These are phyloP conservation scores for Pseudozyma tsukubaensis DNA, from an alignment of 1,284 basidiomycete species.

Conservation along the genomic window DNA sequence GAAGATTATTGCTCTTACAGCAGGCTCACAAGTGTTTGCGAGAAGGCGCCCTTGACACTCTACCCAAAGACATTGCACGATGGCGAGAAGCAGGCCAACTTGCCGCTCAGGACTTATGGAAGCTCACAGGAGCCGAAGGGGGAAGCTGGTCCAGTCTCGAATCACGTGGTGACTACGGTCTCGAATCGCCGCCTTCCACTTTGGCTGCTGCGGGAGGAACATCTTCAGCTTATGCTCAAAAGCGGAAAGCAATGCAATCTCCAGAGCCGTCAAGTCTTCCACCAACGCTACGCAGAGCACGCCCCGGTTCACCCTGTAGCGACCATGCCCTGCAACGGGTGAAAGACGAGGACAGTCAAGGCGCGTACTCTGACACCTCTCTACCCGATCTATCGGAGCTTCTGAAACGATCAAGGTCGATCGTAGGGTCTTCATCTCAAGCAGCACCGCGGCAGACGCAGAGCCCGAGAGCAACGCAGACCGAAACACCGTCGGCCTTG, in stretches of 20 bases:
- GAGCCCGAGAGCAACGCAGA: background rate
- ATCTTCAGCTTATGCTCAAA: constrained; percentile 2
- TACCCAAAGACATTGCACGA: constrained; percentile 31
- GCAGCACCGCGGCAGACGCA: constrained; percentile 6
- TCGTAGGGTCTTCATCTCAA: constrained; percentile 3
- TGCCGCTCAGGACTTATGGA: constrained; percentile 48
- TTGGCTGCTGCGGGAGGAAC: background rate
- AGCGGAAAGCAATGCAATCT: constrained; percentile 11
- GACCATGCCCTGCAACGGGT: constrained; percentile 4
- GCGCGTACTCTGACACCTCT: constrained; percentile 21
- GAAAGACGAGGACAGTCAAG: constrained; percentile 28
- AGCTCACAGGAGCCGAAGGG: constrained; percentile 32
- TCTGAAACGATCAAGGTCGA: constrained; percentile 24
- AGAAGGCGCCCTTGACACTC: constrained; percentile 16
- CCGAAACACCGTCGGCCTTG: background rate
- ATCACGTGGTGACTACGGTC: constrained; percentile 33
- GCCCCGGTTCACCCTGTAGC: constrained; percentile 23
- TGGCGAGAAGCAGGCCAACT: constrained; percentile 45
- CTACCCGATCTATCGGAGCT: constrained; percentile 40
- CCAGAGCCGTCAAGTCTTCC: constrained; percentile 17
- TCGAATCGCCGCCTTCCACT: constrained; percentile 29
- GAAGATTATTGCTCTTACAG: constrained; percentile 26
- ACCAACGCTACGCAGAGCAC: constrained; percentile 8
- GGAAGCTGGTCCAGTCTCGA: constrained; percentile 30
- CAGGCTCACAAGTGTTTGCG: constrained; percentile 43